These are phyloP conservation scores for Eucalyptus marginata DNA, from an alignment of 345 rosid species.

Conservation along the genomic window DNA sequence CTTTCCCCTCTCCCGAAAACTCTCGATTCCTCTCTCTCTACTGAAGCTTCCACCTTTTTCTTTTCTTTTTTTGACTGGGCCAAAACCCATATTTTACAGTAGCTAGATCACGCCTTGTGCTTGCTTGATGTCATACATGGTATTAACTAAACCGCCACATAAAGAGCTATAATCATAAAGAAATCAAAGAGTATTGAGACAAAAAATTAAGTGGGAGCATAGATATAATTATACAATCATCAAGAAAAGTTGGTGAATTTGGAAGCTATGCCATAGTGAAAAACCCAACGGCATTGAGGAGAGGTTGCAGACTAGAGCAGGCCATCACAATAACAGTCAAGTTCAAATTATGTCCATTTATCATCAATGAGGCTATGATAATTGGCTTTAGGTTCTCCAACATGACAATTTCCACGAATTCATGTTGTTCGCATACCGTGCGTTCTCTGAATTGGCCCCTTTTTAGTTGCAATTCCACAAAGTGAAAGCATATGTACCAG, in stretches of 20 bases:
- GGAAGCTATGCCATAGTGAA: slow-evolving; percentile 3
- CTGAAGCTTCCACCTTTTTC: too few relatives aligned
- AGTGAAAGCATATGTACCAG: not conserved
- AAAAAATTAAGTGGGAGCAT: not conserved
- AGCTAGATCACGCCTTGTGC: not conserved
- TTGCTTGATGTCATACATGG: slow-evolving; percentile 1
- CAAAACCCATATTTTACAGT: too few relatives aligned
- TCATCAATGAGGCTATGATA: not conserved
- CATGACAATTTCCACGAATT: not conserved
- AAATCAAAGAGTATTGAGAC: not conserved
- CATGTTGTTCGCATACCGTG: not conserved
- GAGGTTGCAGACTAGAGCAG: too few relatives aligned
- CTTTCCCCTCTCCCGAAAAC: too few relatives aligned
- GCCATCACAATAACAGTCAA: too few relatives aligned
- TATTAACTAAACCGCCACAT: slow-evolving; percentile 7
- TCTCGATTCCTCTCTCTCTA: too few relatives aligned
- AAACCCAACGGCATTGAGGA: slow-evolving; percentile 6
- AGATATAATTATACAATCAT: not conserved
- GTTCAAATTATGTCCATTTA: not conserved
- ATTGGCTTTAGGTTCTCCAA: not conserved
- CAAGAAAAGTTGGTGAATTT: not conserved
- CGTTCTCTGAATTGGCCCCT: not conserved
- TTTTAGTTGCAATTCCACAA: slow-evolving; percentile 6
- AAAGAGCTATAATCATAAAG: not conserved
- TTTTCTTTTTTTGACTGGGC: too few relatives aligned